A percentile compares a stretch with the other conserved stretches of the same genome.
Conservation (phyloP, 768 basidiomycete genomes). For the Daedaleopsis sinensis region DNA sequence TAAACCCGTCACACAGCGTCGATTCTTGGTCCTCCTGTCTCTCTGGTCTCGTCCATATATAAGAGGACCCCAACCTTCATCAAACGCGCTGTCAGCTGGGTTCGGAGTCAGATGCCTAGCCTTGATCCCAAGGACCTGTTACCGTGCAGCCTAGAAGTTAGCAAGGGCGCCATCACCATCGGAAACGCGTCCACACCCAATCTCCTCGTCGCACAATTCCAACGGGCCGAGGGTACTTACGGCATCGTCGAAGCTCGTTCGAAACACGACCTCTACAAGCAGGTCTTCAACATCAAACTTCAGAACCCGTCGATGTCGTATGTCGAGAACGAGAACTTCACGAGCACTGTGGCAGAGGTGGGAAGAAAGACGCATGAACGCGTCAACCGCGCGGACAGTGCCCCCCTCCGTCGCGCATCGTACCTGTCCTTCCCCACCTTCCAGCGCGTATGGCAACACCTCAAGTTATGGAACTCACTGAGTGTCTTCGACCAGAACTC, state of each 20-base stretch:
- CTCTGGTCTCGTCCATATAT: slow-evolving; percentile 31
- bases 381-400: slow-evolving; percentile 46
- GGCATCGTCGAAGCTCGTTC: slow-evolving; percentile 82
- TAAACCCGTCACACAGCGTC: slow-evolving; percentile 16
- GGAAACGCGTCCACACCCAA: slow-evolving; percentile 88
- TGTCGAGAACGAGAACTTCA: slow-evolving; percentile 77
- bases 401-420: slow-evolving; percentile 24
- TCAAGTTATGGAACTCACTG: slow-evolving; percentile 35
- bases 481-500: not conserved
- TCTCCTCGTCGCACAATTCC: slow-evolving; percentile 82
- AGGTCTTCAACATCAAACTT: slow-evolving; percentile 73
- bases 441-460: slow-evolving; percentile 57
- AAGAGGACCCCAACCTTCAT: slow-evolving; percentile 34
- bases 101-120: slow-evolving; percentile 64
- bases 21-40: slow-evolving; percentile 25
- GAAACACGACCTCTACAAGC: slow-evolving; percentile 81
- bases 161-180: slow-evolving; percentile 78
- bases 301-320: slow-evolving; percentile 62
- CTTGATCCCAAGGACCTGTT: slow-evolving; percentile 84
- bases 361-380: slow-evolving; percentile 66
- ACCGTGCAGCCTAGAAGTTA: slow-evolving; percentile 79
- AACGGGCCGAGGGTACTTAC: slow-evolving; percentile 75
- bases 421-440: slow-evolving; percentile 46
- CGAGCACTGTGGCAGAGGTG: slow-evolving; percentile 62
- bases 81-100: slow-evolving; percentile 49